Base-by-base conservation (phyloP, 2,329 filamentous ascomycete species). In the Esteya vermicola region DNA sequence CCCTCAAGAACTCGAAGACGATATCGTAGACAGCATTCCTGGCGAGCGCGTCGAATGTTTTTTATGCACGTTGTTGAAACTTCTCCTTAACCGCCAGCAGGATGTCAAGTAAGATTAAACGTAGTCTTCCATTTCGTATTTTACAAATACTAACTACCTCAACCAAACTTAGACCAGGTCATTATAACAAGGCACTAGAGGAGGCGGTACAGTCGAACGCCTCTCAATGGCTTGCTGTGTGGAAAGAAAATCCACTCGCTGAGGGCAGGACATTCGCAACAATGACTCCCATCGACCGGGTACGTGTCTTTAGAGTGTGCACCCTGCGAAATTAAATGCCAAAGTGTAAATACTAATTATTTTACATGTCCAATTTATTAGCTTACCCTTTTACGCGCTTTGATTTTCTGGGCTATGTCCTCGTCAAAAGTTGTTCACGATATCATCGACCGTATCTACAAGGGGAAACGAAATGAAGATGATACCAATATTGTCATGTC, bases 41-140 rank as follows among this genome's bases (percentile, higher is more conserved):
- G 85, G 86, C 51, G 80, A 93, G 53, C 80, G 88, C 54, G 79
- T 84, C 35, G 89, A 96, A 64, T 74, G 79, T 50, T 76, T 98
- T 43, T 68, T 98, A 21, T 98, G 93, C 66, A 86, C 86, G 46
- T 63, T 98, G 48, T 67, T 98, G 33, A 80, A 83, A 25, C 68
- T 98, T 51, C 75, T 95, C 41, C 69, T 98, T 53, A 98, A 98
- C 61, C 80, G 91, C 59, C 96, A 98, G 68, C 94, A 98, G 58
- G 88, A 94, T 63, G 84, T 96, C 57, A 94, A 98, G 91, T 96
- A 75, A 34, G 26, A 2, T 18, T 9, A 10, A 4, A 25, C n/a
- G 50, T 56, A 41, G 56, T 48, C 35, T 6, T 16, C 19, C 19
- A 10, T 8, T 2, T 18, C 5, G 4, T 30, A 6, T 21, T 4